Percentiles rank a stretch among this genome's conserved stretches.
These are phyloP conservation scores for Aspergillus sp. DNA, from an alignment of 2,329 filamentous ascomycete species.

Conservation along the genomic window DNA sequence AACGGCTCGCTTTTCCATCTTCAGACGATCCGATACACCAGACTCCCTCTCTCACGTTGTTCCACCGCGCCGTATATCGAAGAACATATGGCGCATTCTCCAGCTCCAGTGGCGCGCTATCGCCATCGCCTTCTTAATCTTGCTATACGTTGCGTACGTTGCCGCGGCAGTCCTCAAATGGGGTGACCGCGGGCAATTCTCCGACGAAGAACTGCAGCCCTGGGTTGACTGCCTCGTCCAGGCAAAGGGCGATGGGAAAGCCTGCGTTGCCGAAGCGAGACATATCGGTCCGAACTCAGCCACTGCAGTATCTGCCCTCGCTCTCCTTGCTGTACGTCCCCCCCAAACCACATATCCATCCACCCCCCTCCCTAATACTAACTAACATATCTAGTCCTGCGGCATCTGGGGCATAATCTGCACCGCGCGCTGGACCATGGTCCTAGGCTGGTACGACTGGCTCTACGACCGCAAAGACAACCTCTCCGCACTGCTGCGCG, in stretches of 20 bases:
- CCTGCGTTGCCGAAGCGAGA: background rate
- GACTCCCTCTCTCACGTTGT: background rate
- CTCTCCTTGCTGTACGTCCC: conserved; percentile 1
- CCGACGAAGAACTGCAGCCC: background rate
- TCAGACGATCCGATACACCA: background rate
- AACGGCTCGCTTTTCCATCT: conserved; percentile 1
- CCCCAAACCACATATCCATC: no score
- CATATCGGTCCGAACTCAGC: background rate
- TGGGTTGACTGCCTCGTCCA: conserved; percentile 1
- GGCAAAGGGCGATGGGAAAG: background rate
- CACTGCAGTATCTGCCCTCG: background rate
- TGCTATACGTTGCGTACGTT: conserved; percentile 1
- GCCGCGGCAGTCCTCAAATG: background rate
- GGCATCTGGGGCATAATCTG: conserved; percentile 7
- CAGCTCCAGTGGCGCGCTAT: conserved; percentile 7
- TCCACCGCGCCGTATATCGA: background rate
- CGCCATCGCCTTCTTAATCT: background rate
- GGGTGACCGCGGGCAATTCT: background rate
- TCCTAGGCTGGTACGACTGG: conserved; percentile 5
- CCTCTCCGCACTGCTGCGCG: background rate
- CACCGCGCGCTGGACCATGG: conserved; percentile 1
- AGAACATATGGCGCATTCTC: background rate
- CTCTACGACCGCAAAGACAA: background rate
- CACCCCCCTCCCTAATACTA: no score
- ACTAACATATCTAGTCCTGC: background rate